Percentiles rank a stretch among this genome's conserved stretches.
phyloP scores from a whole-genome alignment of 768 basidiomycete genomes.

The Agaricus subrufescens region DNA sequence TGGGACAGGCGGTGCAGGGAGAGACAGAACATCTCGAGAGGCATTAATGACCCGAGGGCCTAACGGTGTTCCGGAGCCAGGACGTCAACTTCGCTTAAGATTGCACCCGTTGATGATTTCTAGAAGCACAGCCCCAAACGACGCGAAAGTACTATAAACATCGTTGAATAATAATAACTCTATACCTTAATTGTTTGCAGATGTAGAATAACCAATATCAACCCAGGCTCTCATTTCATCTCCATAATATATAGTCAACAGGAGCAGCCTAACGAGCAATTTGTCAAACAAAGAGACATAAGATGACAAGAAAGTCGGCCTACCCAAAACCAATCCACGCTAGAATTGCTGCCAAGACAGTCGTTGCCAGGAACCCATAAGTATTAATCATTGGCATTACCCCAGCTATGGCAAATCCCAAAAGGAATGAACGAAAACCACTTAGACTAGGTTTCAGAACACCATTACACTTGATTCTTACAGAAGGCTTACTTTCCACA shows the following conservation, averaged over 20 bases:
- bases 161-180: neutral
- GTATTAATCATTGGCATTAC: conserved; percentile 51
- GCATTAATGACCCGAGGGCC: too few species aligned
- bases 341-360: conserved; percentile 39
- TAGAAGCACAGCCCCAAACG: too few species aligned
- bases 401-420: conserved; percentile 36
- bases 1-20: too few species aligned
- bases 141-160: too few species aligned
- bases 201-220: conserved; percentile 52
- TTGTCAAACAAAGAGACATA: neutral
- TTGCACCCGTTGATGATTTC: too few species aligned
- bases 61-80: too few species aligned
- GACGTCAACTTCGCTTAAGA: too few species aligned
- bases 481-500: conserved; percentile 39
- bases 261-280: conserved; percentile 35
- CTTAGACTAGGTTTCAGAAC: conserved; percentile 21
- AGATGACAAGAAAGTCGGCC: conserved; percentile 17
- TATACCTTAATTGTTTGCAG: conserved; percentile 25
- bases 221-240: conserved; percentile 50
- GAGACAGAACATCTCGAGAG: too few species aligned
- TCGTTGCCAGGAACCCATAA: conserved; percentile 46
- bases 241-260: conserved; percentile 55
- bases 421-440: conserved; percentile 40
- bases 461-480: neutral
- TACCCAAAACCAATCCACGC: conserved; percentile 50